Base-by-base conservation (phyloP, 78 protist genomes). In the Dictyostelium firmibasis region DNA sequence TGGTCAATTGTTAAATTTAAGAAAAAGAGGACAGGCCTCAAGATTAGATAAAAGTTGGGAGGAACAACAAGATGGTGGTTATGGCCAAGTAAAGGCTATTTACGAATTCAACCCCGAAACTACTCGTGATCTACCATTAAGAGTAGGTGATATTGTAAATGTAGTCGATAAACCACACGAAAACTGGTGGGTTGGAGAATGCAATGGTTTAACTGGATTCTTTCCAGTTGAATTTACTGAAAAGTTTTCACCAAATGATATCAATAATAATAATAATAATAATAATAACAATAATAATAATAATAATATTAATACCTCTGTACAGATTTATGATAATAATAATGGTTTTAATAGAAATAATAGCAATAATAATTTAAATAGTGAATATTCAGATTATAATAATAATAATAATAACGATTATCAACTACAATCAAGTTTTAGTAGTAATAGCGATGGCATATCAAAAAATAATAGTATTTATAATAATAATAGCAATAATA, bases 151-250 rank as follows among this genome's bases (percentile, higher is more conserved):
- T 57, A 78, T 94, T 41, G 43, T 94, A 20, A 94, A 69, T 77
- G 89, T 94, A 14, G 38, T 84, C 25, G 87, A 81, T 25, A 92
- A 92, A 78, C 91, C 87, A 36, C 85, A 88, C 33, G 91, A 86
- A 9, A 94, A 89, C 14, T 95, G 97, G 97, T 95, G 97, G 97
- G 86, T 89, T 29, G 97, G 97, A 7, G 97, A 95, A 60, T n/a
- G 29, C 0, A 36, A 95, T 44, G 95, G 95, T 35, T 81, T 91
- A 41, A 38, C 67, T 25, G 97, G 97, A 25, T 69, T 95, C 6
- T 95, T 95, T 36, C 97, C 97, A 9, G 43, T 18, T 53, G 64
- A 77, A 7, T 77, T 77, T 10, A 67, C 75, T 10, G 33, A 29
- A 67, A 67, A 67, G 27, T 25, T 67, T 11, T 67, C 75, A 13